These are phyloP conservation scores for Hirschioporus abietinus DNA, from an alignment of 768 basidiomycete species.

Conservation along the genomic window DNA sequence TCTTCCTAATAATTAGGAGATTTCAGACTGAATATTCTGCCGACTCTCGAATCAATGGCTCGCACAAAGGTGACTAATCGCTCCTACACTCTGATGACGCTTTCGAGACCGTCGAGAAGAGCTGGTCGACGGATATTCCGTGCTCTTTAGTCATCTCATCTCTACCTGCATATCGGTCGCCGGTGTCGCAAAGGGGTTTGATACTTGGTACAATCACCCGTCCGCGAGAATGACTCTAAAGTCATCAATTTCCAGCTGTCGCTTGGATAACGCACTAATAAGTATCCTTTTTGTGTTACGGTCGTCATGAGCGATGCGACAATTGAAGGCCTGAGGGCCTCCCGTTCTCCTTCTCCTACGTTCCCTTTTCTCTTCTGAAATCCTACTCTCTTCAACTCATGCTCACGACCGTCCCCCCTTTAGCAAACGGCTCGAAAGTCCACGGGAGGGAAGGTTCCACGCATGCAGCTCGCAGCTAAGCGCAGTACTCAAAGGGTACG, in stretches of 20 bases:
- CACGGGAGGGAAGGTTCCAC: conserved; percentile 40
- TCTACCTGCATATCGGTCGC: background rate
- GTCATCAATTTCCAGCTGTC: no score
- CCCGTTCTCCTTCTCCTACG: background rate
- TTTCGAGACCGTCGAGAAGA: background rate
- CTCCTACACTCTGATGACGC: background rate
- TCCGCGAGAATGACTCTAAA: no score
- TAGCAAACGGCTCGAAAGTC: conserved; percentile 11
- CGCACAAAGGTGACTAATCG: background rate
- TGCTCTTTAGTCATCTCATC: background rate
- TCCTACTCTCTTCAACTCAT: background rate
- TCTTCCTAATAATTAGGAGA: background rate
- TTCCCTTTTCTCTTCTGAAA: background rate
- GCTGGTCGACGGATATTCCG: background rate
- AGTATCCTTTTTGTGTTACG: no score
- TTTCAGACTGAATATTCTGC: background rate
- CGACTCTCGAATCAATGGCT: background rate
- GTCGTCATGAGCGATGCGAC: no score
- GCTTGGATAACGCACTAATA: no score
- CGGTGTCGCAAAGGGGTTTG: no score
- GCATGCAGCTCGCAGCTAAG: conserved; percentile 56
- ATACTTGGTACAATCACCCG: no score
- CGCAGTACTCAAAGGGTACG: conserved; percentile 42
- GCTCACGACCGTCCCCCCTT: background rate
- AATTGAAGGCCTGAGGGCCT: background rate